Conservation (phyloP, 2,329 filamentous ascomycete species). For the Thermomyces lanuginosus region DNA sequence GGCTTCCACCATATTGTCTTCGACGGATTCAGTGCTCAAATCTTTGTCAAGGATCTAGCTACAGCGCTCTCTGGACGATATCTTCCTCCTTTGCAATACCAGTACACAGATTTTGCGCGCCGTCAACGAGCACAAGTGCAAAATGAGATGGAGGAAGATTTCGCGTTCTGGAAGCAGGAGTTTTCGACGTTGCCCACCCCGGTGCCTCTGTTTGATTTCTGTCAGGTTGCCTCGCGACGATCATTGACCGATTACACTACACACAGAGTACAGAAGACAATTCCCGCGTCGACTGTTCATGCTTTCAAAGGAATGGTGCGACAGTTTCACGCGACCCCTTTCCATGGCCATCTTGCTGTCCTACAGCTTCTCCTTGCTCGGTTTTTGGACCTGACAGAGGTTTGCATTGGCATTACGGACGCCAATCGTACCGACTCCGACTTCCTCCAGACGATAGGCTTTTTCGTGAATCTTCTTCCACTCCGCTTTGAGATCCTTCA, state of each 20-base stretch:
- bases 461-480: constrained; percentile 35
- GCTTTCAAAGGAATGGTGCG: constrained; percentile 12
- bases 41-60: constrained; percentile 14
- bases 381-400: constrained; percentile 20
- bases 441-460: constrained; percentile 25
- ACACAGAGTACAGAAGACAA: constrained; percentile 8
- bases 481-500: constrained; percentile 20
- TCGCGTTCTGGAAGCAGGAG: constrained; percentile 20
- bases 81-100: constrained; percentile 29
- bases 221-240: constrained; percentile 8
- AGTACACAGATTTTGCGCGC: constrained; percentile 23
- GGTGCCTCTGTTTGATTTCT: constrained; percentile 21
- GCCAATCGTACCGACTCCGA: constrained; percentile 23
- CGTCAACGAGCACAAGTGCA: constrained; percentile 8
- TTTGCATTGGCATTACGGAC: constrained; percentile 35
- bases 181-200: constrained; percentile 11
- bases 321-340: constrained; percentile 19
- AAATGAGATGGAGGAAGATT: constrained; percentile 16
- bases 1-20: constrained; percentile 33
- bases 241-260: constrained; percentile 8
- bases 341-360: constrained; percentile 33
- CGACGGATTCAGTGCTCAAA: constrained; percentile 28
- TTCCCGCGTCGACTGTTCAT: constrained; percentile 9
- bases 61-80: constrained; percentile 8
- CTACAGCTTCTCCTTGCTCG: constrained; percentile 24